Conservation (phyloP, 768 basidiomycete species). For the Favolaschia claudopus region DNA sequence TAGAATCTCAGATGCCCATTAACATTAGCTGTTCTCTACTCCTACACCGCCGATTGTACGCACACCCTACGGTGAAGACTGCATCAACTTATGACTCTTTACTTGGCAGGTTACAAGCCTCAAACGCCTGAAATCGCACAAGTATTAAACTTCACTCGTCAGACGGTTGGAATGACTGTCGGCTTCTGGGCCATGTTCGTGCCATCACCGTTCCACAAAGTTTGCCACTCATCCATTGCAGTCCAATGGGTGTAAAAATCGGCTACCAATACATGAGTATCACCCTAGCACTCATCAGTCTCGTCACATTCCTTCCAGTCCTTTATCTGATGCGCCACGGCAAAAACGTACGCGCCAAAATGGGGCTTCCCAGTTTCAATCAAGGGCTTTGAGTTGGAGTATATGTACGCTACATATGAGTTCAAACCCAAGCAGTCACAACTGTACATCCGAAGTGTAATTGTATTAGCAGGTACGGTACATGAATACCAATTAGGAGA, state of each 20-base stretch:
- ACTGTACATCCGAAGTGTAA: no score
- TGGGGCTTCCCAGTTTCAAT: constrained; percentile 23
- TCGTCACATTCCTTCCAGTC: constrained; percentile 22
- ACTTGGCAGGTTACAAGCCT: constrained; percentile 18
- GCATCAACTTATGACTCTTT: background rate
- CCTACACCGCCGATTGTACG: constrained; percentile 21
- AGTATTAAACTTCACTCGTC: constrained; percentile 27
- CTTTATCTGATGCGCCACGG: constrained; percentile 25
- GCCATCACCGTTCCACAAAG: no score
- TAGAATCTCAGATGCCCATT: constrained; percentile 9
- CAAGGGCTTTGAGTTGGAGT: constrained; percentile 20
- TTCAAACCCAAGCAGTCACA: no score
- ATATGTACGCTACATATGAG: no score
- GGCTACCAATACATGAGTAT: constrained; percentile 28
- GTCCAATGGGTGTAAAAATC: constrained; percentile 26
- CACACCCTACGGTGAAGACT: background rate
- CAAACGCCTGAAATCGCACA: constrained; percentile 26
- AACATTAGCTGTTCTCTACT: constrained; percentile 23
- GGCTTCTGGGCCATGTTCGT: constrained; percentile 27
- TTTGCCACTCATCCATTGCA: background rate
- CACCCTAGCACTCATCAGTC: constrained; percentile 20
- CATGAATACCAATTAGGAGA: no score
- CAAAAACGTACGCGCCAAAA: constrained; percentile 13
- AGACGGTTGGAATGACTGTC: constrained; percentile 28
- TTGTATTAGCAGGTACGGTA: no score